Evolutionary conservation across 129 eudicot species (phyloP), one percentile per base, ranked within the genome.

Genomic region (Arctium minus): DNA sequence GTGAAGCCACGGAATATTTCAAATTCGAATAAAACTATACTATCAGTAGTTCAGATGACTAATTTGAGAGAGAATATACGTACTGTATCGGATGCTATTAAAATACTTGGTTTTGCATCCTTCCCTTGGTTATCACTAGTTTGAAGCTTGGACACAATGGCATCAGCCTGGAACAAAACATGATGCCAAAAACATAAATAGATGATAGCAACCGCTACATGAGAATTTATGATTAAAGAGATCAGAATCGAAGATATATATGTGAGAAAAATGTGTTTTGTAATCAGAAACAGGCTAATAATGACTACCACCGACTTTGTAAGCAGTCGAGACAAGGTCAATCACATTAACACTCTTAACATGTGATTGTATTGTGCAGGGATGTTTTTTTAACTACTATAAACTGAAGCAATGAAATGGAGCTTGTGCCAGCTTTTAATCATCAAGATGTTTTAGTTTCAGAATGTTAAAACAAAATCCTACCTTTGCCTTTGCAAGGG

Each of bases 401-500:
- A 42, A 46, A 18, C 38, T 75, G 39, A 44, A 15, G 65, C 22
- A 53, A 13, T 53, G 65, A 15, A 13, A 15, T 50, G 64, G 18
- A 50, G 64, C 27, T 53, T 15, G 67, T 17, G 3, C 8, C 22
- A 56, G 29, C 29, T 60, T 60, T 60, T 60, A 60, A 5, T 60
- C 68, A 60, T 17, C 68, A n/a, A 6, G 2, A 60, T 60, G n/a
- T 17, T 60, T 17, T 60, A 60, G 68, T 72, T 18, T n/a, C 67
- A 30, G 48, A 30, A 40, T 62, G 11, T 27, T 13, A n/a, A 35
- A 60, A 30, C 8, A 77, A 85, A 35, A 75, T 13, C 30, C 38
- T 65, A 94, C 98, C 94, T 94, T 94, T 60, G 94, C 98, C 89
- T 90, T 94, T 22, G 98, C 98, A 84, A 94, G 90, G 82, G 97